Percentiles rank a stretch among this genome's conserved stretches.
These are phyloP conservation scores for Graphilbum sp. DNA, from an alignment of 2,329 filamentous ascomycete species.

Conservation along the genomic window DNA sequence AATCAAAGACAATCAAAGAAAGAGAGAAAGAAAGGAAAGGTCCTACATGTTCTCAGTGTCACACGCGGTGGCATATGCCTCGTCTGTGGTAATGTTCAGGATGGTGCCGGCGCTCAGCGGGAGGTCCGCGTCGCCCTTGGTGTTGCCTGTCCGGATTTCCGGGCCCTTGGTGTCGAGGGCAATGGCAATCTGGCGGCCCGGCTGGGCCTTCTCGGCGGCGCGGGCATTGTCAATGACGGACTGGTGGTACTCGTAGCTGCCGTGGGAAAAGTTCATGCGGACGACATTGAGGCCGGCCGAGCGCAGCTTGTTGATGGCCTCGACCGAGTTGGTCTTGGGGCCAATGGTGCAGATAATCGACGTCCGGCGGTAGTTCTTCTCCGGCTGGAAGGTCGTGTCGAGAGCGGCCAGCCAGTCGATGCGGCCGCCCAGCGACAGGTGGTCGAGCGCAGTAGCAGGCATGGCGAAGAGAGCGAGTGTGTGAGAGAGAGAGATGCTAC, in stretches of 20 bases:
- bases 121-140: constrained; percentile 61
- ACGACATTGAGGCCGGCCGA: constrained; percentile 89
- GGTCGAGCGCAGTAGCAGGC: constrained; percentile 60
- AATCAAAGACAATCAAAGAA: not conserved
- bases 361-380: constrained; percentile 84
- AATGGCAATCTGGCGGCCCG: constrained; percentile 84
- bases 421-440: constrained; percentile 61
- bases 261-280: constrained; percentile 99
- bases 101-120: constrained; percentile 70
- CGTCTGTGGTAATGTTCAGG: constrained; percentile 94
- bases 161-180: constrained; percentile 63
- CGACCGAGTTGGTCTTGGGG: constrained; percentile 95
- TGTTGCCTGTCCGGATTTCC: constrained; percentile 47
- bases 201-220: constrained; percentile 60
- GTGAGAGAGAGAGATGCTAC: constrained; percentile 1
- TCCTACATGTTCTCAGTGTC: constrained; percentile 88
- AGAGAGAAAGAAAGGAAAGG: not conserved
- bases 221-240: constrained; percentile 94
- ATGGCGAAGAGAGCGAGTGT: constrained; percentile 28
- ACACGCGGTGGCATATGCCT: constrained; percentile 69
- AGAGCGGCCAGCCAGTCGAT: constrained; percentile 53
- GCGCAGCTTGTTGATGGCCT: constrained; percentile 92
- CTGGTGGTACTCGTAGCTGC: constrained; percentile 81
- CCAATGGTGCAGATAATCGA: constrained; percentile 99
- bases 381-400: constrained; percentile 75